Conservation (phyloP, 257 asterid species). For the Linaria vulgaris region DNA sequence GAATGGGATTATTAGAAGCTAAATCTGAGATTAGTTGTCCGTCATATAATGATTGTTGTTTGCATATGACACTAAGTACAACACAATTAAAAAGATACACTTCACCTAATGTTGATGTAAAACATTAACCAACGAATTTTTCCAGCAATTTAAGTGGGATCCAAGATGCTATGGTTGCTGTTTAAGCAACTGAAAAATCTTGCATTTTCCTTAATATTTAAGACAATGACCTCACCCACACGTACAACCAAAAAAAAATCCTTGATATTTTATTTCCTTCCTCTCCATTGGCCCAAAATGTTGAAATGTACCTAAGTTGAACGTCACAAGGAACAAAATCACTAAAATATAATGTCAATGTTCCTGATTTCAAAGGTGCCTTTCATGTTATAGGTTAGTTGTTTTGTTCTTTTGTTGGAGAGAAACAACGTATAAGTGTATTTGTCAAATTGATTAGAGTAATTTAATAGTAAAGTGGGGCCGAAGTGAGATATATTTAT, state of each 20-base stretch:
- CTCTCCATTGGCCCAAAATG: constrained; percentile 54
- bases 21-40: constrained; percentile 22
- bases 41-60: constrained; percentile 37
- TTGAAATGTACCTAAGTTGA: constrained; percentile 40
- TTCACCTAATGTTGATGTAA: constrained; percentile 79
- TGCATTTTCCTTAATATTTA: constrained; percentile 50
- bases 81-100: constrained; percentile 46
- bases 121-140: constrained; percentile 33
- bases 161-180: constrained; percentile 44
- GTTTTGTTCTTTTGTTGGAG: constrained; percentile 24
- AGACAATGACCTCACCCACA: constrained; percentile 41
- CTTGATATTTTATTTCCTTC: constrained; percentile 33
- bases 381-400: constrained; percentile 47
- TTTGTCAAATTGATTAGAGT: constrained; percentile 14
- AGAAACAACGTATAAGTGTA: constrained; percentile 38
- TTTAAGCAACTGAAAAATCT: constrained; percentile 35
- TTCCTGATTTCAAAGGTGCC: constrained; percentile 59
- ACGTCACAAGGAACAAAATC: too few relatives aligned
- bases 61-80: constrained; percentile 30
- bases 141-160: constrained; percentile 46
- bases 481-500: constrained; percentile 25
- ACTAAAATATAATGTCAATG: too few relatives aligned
- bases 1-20: constrained; percentile 12
- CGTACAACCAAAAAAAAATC: constrained; percentile 48
- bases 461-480: constrained; percentile 31